Evolutionary conservation across 768 basidiomycete species (phyloP).

Genomic region (Erythrobasidium yunnanense): DNA sequence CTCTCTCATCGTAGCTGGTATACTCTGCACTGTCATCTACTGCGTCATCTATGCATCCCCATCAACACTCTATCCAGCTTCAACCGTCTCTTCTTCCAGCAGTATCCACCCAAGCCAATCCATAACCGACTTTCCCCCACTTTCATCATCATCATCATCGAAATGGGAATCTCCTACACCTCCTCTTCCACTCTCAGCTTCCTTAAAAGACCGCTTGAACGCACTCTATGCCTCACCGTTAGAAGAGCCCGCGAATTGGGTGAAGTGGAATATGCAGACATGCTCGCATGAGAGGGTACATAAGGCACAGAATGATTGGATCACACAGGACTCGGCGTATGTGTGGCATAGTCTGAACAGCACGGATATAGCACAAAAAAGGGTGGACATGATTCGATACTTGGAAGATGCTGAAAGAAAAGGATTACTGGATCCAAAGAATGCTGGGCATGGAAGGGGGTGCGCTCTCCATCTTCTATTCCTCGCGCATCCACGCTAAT

Average conservation of each 20-base stretch:
- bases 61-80: too few species aligned
- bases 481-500: too few species aligned
- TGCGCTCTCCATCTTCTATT: too few species aligned
- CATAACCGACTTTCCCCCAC: too few species aligned
- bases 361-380: constrained; percentile 1
- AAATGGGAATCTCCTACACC: constrained; percentile 30
- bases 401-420: constrained; percentile 4
- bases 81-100: too few species aligned
- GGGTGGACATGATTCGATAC: constrained; percentile 20
- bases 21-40: too few species aligned
- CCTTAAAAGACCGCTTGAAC: constrained; percentile 40
- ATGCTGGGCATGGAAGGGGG: constrained; percentile 22
- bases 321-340: constrained; percentile 39
- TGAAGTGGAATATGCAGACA: constrained; percentile 40
- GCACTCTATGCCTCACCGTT: constrained; percentile 42
- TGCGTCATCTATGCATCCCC: too few species aligned
- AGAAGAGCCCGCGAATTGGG: constrained; percentile 41
- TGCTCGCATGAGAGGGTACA: constrained; percentile 12
- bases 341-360: constrained; percentile 38
- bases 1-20: too few species aligned
- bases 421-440: constrained; percentile 24
- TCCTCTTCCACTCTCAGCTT: constrained; percentile 40
- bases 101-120: too few species aligned
- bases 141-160: too few species aligned
- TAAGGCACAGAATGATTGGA: constrained; percentile 30